These are phyloP conservation scores for Penicillium riverlandense DNA, from an alignment of 495 filamentous ascomycete species.

Conservation along the genomic window DNA sequence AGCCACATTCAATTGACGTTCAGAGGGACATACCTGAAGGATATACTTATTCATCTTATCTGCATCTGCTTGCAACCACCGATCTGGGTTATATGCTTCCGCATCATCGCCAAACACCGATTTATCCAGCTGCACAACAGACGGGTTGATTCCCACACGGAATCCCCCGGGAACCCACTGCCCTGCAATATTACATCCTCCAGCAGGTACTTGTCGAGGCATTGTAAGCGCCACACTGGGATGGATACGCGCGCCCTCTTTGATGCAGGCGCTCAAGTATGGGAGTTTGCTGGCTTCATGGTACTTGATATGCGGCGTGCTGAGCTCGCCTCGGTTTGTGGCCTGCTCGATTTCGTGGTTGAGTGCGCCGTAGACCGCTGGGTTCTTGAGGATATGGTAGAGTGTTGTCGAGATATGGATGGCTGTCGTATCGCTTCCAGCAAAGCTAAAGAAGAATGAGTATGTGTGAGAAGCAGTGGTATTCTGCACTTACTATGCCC, in stretches of 20 bases:
- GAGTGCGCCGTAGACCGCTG: constrained; percentile 36
- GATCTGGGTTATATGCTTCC: constrained; percentile 41
- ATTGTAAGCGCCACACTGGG: constrained; percentile 13
- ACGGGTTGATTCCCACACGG: constrained; percentile 19
- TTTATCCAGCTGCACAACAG: constrained; percentile 23
- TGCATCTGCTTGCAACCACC: constrained; percentile 42
- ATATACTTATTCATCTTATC: constrained; percentile 14
- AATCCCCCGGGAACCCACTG: constrained; percentile 11
- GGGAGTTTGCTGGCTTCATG: constrained; percentile 26
- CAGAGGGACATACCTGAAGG: constrained; percentile 2
- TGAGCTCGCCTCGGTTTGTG: constrained; percentile 8
- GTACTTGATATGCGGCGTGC: constrained; percentile 2
- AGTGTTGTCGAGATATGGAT: constrained; percentile 38
- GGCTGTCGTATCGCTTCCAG: constrained; percentile 46
- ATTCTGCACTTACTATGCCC: constrained; percentile 7
- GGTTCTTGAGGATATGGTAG: constrained; percentile 45
- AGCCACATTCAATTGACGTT: background rate
- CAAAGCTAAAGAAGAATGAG: constrained; percentile 18
- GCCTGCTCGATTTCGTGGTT: constrained; percentile 43
- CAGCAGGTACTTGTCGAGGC: constrained; percentile 12
- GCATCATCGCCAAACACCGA: constrained; percentile 44
- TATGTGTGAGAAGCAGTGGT: background rate
- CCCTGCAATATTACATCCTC: constrained; percentile 8
- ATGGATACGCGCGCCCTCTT: constrained; percentile 22
- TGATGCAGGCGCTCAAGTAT: constrained; percentile 34